Evolutionary conservation across 2,329 filamentous ascomycete species (phyloP).

Genomic region (Ophiostoma perfectum): DNA sequence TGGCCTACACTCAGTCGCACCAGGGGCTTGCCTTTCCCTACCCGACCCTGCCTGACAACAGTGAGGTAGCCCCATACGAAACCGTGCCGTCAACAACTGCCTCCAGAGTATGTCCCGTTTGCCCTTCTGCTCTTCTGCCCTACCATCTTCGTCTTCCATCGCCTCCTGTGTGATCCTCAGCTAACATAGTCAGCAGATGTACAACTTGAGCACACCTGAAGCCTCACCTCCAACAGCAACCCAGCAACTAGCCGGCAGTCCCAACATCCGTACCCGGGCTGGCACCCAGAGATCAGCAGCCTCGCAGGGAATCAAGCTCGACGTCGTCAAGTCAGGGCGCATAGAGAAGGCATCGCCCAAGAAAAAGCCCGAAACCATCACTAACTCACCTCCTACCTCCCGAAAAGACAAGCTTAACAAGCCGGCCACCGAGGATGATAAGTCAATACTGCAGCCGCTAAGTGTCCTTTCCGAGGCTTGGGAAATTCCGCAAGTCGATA

Average conservation of each 20-base stretch:
- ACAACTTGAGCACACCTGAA: conserved; percentile 26
- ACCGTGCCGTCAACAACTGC: not conserved
- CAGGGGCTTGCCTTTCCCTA: conserved; percentile 25
- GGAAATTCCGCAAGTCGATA: conserved; percentile 64
- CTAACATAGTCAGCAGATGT: conserved; percentile 4
- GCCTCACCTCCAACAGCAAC: conserved; percentile 40
- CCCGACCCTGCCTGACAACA: conserved; percentile 17
- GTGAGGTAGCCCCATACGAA: conserved; percentile 19
- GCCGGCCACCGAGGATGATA: conserved; percentile 29
- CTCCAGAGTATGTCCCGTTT: not conserved
- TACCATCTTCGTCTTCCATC: not conserved
- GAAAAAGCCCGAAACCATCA: conserved; percentile 31
- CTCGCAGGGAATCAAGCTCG: conserved; percentile 33
- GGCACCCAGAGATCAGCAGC: conserved; percentile 22
- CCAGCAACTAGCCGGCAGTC: conserved; percentile 31
- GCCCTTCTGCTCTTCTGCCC: not conserved
- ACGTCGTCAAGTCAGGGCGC: conserved; percentile 32
- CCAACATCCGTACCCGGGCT: conserved; percentile 29
- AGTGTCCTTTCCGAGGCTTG: conserved; percentile 63
- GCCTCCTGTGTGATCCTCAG: not conserved
- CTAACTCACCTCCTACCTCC: conserved; percentile 19
- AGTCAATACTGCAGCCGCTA: conserved; percentile 58
- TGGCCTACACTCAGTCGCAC: conserved; percentile 31
- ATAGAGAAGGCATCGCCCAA: conserved; percentile 40
- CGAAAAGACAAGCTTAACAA: conserved; percentile 40